Conservation (phyloP, 768 basidiomycete species). For the Xerocomellus chrysenteron region DNA sequence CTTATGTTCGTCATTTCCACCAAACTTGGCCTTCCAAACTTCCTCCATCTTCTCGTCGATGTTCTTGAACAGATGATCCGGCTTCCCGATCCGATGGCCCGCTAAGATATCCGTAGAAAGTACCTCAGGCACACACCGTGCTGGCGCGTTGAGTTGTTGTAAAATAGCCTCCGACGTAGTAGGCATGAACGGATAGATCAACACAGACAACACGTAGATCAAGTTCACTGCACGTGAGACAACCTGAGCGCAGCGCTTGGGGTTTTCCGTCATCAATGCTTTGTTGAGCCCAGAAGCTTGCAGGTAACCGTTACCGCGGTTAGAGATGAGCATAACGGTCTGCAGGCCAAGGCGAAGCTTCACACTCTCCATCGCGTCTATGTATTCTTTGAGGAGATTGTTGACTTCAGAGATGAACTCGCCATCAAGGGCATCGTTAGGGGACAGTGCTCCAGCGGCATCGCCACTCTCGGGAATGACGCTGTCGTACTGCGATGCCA, state of each 20-base stretch:
- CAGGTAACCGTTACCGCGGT: conserved; percentile 90
- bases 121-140: conserved; percentile 71
- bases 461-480: conserved; percentile 80
- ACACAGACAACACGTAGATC: conserved; percentile 83
- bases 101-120: conserved; percentile 81
- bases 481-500: conserved; percentile 78
- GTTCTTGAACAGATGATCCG: conserved; percentile 89
- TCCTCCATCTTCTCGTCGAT: conserved; percentile 91
- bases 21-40: conserved; percentile 77
- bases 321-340: conserved; percentile 86
- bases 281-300: conserved; percentile 91
- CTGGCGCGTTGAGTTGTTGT: conserved; percentile 84
- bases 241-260: conserved; percentile 86
- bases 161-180: conserved; percentile 80
- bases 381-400: conserved; percentile 72
- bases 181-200: conserved; percentile 97
- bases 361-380: conserved; percentile 85
- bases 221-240: conserved; percentile 88
- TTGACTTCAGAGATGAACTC: conserved; percentile 85
- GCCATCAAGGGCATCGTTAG: conserved; percentile 62
- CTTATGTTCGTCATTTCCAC: conserved; percentile 53
- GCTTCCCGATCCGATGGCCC: conserved; percentile 81
- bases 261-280: conserved; percentile 76
- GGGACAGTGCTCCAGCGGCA: conserved; percentile 64
- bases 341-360: conserved; percentile 88